These are phyloP conservation scores for Artemisia annua DNA, from an alignment of 129 eudicot species.

Conservation along the genomic window DNA sequence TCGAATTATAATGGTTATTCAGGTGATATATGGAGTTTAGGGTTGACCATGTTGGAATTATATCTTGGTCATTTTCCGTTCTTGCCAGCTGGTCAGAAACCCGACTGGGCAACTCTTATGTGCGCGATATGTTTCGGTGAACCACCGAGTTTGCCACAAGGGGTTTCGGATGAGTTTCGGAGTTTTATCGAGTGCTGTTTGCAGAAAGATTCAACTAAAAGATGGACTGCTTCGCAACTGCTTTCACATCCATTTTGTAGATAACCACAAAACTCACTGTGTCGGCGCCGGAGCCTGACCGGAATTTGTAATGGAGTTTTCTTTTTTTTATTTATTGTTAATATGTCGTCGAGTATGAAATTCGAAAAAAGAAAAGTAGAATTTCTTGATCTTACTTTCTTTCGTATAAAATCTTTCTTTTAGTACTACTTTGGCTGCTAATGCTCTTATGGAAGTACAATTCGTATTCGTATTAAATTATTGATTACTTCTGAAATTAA, in stretches of 20 bases:
- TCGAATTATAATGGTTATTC: constrained; percentile 72
- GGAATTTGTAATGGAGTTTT: not conserved
- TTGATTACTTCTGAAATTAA: too few species aligned
- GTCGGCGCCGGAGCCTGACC: constrained; percentile 4
- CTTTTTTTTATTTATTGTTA: constrained; percentile 4
- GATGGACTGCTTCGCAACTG: constrained; percentile 66
- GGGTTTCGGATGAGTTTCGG: constrained; percentile 52
- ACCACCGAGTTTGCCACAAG: constrained; percentile 71
- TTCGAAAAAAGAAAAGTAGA: not conserved
- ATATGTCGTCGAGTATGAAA: constrained; percentile 15
- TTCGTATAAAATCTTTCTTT: too few species aligned
- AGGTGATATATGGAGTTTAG: constrained; percentile 83
- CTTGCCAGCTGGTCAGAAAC: constrained; percentile 65
- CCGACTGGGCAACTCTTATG: constrained; percentile 94
- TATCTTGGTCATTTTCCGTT: constrained; percentile 75
- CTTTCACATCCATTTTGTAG: constrained; percentile 65
- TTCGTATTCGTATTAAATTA: too few species aligned
- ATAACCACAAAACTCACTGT: not conserved
- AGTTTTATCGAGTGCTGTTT: constrained; percentile 73
- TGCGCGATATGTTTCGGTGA: constrained; percentile 91
- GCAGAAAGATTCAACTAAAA: constrained; percentile 66
- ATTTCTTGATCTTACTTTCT: constrained; percentile 10
- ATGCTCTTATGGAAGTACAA: too few species aligned
- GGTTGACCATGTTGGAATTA: constrained; percentile 68
- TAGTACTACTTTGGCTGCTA: too few species aligned